Evolutionary conservation across 2,329 filamentous ascomycete species (phyloP), one percentile per base, ranked within the genome.

Genomic region (Penicillium aurantiogriseum): DNA sequence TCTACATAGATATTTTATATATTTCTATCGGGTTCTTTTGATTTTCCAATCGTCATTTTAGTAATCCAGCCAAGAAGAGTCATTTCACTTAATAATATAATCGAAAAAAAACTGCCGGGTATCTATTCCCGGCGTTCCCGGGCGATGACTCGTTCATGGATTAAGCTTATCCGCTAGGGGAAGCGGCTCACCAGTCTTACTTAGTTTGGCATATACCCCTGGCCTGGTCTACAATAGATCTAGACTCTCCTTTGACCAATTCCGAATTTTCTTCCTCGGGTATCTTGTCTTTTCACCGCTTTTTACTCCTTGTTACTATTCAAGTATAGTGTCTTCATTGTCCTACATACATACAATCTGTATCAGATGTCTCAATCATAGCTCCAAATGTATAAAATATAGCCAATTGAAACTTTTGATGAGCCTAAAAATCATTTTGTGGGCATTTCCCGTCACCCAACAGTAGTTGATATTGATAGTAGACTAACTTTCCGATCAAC

Each of bases 161-260:
- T 58, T 61, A 64, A 64, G 60, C 60, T 61, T 50, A 63, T 61
- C 47, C 47, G 35, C 48, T 56, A 48, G 25, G 38, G n/a, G n/a
- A 23, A 23, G 54, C 40, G 23, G 36, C 27, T 29, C 27, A 29
- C 43, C 40, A 8, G 21, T 40, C 29, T 51, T 21, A 43, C 45
- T 42, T 33, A 45, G 42, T 31, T 31, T 40, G 33, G 31, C 36
- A 23, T 51, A 17, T 27, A 53, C 51, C 40, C 51, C 47, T 51
- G 47, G 31, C 43, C 13, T 51, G 44, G 36, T 54, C 52, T 29
- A 27, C 25, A 27, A 7, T 27, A 42, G 44, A 54, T 19, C 23
- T 17, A 3, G 25, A 15, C 39, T 15, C 21, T 5, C 36, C 19
- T 19, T 39, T 38, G 13, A n/a, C 19, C 13, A 38, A 29, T 49